Percentiles rank a stretch among this genome's conserved stretches.
Conservation (phyloP, 2,329 filamentous ascomycete species). For the Aureobasidium sp. region DNA sequence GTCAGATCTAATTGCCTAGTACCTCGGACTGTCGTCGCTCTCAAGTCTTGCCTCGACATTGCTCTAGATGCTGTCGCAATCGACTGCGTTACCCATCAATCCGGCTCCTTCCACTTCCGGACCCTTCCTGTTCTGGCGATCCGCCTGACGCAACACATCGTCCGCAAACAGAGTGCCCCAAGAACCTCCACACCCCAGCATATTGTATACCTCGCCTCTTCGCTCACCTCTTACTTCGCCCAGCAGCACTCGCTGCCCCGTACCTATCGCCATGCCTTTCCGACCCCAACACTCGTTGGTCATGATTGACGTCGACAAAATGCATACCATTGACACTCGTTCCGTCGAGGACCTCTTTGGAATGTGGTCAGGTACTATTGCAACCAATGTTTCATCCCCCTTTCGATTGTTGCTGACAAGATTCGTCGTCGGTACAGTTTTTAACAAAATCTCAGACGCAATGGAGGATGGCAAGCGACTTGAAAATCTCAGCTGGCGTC, state of each 20-base stretch:
- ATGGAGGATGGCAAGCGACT: conserved; percentile 86
- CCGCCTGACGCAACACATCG: conserved; percentile 7
- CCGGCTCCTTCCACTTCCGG: not conserved
- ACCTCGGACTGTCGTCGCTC: not conserved
- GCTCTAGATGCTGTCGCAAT: conserved; percentile 4
- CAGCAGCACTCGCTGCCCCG: conserved; percentile 4
- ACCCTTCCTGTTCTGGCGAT: not conserved
- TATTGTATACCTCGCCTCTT: not conserved
- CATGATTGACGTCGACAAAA: conserved; percentile 82
- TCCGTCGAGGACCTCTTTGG: conserved; percentile 90
- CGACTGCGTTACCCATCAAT: not conserved
- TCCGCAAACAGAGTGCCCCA: conserved; percentile 7
- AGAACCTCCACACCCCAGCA: not conserved
- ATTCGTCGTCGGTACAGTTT: conserved; percentile 40
- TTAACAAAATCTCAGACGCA: conserved; percentile 87
- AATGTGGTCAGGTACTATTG: conserved; percentile 83
- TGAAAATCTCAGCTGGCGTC: conserved; percentile 91
- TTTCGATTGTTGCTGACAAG: conserved; percentile 8
- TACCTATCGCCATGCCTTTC: conserved; percentile 61
- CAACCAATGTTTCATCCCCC: not conserved
- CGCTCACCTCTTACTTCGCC: not conserved
- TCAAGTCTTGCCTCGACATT: not conserved
- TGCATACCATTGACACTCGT: conserved; percentile 89
- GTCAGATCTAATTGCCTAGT: not conserved
- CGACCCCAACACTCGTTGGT: conserved; percentile 77